Conservation (phyloP, 2,329 filamentous ascomycete species). For the Epichloe typhina region DNA sequence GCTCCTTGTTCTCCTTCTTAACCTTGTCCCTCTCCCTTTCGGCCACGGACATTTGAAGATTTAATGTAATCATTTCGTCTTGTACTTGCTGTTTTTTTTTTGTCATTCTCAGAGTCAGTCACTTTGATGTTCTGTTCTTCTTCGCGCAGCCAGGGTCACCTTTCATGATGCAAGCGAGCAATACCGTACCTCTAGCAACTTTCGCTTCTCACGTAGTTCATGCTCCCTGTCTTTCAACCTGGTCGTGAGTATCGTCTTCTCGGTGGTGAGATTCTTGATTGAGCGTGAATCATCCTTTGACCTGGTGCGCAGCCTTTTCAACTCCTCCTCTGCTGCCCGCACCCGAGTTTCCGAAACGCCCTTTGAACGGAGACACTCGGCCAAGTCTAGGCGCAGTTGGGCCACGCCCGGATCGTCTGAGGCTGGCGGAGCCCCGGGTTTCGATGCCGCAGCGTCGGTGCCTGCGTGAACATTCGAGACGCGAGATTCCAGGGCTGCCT, state of each 20-base stretch:
- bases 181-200: slow-evolving; percentile 56
- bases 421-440: slow-evolving; percentile 1
- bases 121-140: background rate
- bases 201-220: slow-evolving; percentile 71
- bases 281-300: slow-evolving; percentile 45
- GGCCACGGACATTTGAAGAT: slow-evolving; percentile 75
- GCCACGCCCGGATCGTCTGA: slow-evolving; percentile 23
- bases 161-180: background rate
- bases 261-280: slow-evolving; percentile 48
- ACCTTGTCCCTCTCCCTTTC: slow-evolving; percentile 64
- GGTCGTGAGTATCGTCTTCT: slow-evolving; percentile 47
- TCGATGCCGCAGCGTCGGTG: slow-evolving; percentile 4
- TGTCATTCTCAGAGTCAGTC: background rate
- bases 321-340: slow-evolving; percentile 47
- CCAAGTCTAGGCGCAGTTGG: slow-evolving; percentile 55
- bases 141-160: too few relatives aligned
- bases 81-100: slow-evolving; percentile 54
- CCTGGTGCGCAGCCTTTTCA: slow-evolving; percentile 48
- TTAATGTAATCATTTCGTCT: slow-evolving; percentile 81
- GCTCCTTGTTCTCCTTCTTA: slow-evolving; percentile 71
- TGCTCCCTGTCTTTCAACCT: slow-evolving; percentile 71
- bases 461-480: slow-evolving; percentile 13
- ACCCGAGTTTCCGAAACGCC: slow-evolving; percentile 53
- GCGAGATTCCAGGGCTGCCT: slow-evolving; percentile 25
- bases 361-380: slow-evolving; percentile 63